phyloP scores from a whole-genome alignment of 2,329 filamentous ascomycete genomes.

The Nigrograna mackinnonii region DNA sequence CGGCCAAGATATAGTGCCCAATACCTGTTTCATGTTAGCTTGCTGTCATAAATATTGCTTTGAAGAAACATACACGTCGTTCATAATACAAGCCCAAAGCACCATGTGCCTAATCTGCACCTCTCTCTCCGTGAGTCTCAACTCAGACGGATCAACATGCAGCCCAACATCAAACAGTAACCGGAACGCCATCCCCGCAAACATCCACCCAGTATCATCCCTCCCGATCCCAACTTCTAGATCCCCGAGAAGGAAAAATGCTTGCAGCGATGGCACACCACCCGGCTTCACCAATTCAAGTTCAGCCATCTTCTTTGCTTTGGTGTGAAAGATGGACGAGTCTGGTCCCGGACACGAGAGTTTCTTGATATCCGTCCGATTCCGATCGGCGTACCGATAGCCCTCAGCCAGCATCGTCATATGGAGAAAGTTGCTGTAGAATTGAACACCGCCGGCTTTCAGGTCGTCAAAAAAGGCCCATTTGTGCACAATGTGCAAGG shows the following conservation, averaged over 20 bases:
- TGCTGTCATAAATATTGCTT: too few relatives aligned
- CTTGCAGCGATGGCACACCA: conserved; percentile 54
- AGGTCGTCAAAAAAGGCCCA: conserved; percentile 50
- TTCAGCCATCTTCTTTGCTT: conserved; percentile 56
- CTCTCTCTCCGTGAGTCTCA: conserved; percentile 49
- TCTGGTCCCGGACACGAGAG: conserved; percentile 50
- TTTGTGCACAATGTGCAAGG: conserved; percentile 51
- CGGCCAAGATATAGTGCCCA: conserved; percentile 56
- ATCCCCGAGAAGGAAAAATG: conserved; percentile 53
- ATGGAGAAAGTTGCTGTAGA: conserved; percentile 55
- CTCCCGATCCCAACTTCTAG: conserved; percentile 55
- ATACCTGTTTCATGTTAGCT: conserved; percentile 19
- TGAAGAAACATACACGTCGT: conserved; percentile 11
- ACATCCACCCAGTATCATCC: conserved; percentile 58
- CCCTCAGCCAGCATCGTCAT: conserved; percentile 54
- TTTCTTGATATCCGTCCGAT: conserved; percentile 50
- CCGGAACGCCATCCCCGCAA: conserved; percentile 44
- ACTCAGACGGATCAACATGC: conserved; percentile 46
- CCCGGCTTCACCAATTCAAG: conserved; percentile 53
- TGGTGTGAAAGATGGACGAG: conserved; percentile 50
- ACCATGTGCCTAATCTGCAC: conserved; percentile 50
- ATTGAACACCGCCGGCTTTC: conserved; percentile 16
- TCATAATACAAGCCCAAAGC: conserved; percentile 46
- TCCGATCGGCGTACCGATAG: conserved; percentile 52
- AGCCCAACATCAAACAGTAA: conserved; percentile 22